These are phyloP conservation scores for Urtica urens DNA, from an alignment of 306 rosid genomes.

Conservation along the genomic window DNA sequence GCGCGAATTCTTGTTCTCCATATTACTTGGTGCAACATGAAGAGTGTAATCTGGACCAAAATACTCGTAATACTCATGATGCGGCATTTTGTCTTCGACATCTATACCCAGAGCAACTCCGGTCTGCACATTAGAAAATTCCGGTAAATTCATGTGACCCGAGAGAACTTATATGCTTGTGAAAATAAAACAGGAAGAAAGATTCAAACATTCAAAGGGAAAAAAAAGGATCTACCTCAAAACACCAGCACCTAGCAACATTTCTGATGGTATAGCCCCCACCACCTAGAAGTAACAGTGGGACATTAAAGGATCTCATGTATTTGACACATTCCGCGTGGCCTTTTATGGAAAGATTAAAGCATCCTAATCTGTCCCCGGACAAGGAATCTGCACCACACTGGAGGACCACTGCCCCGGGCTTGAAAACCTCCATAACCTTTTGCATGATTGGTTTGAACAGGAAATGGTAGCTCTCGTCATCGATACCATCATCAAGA, in stretches of 20 bases:
- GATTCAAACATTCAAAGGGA: too few relatives aligned
- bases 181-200: too few relatives aligned
- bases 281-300: conserved; percentile 20
- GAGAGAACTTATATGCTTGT: too few relatives aligned
- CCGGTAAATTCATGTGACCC: too few relatives aligned
- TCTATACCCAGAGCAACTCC: conserved; percentile 14
- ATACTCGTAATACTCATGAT: conserved; percentile 12
- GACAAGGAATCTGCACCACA: conserved; percentile 29
- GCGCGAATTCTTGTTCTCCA: conserved; percentile 12
- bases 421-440: conserved; percentile 22
- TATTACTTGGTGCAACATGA: conserved; percentile 13
- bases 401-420: conserved; percentile 25
- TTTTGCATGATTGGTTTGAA: conserved; percentile 22
- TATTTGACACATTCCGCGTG: conserved; percentile 25
- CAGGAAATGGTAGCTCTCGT: conserved; percentile 19
- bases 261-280: conserved; percentile 25
- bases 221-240: conserved; percentile 14
- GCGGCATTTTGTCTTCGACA: conserved; percentile 9
- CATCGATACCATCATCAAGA: conserved; percentile 25
- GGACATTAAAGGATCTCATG: conserved; percentile 23
- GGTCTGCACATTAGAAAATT: too few relatives aligned
- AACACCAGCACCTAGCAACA: conserved; percentile 24
- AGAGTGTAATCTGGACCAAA: conserved; percentile 15
- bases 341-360: conserved; percentile 25
- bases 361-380: conserved; percentile 27